These are phyloP conservation scores for Aspergillus bridgeri DNA, from an alignment of 495 filamentous ascomycete genomes.

Conservation along the genomic window DNA sequence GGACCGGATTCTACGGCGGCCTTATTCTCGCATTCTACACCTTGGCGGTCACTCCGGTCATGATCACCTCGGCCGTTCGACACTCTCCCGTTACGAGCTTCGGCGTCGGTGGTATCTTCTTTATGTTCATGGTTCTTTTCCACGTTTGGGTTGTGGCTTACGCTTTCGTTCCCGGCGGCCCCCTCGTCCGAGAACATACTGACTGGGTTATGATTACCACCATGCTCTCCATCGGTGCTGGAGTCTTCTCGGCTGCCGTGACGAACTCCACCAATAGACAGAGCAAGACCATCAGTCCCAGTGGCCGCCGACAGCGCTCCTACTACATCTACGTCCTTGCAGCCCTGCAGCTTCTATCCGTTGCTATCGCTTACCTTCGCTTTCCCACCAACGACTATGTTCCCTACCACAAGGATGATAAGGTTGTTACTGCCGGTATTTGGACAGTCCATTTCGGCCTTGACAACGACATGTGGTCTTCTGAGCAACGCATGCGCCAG, in stretches of 20 bases:
- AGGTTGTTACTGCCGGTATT: constrained; percentile 86
- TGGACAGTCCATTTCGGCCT: constrained; percentile 99
- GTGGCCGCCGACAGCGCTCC: constrained; percentile 52
- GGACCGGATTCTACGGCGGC: constrained; percentile 88
- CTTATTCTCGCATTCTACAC: constrained; percentile 73
- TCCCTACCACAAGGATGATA: constrained; percentile 84
- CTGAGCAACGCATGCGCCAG: constrained; percentile 89
- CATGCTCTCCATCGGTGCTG: constrained; percentile 81
- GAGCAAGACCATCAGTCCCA: constrained; percentile 50
- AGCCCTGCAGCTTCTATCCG: constrained; percentile 71
- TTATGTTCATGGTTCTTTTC: constrained; percentile 88
- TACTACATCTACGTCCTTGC: constrained; percentile 75
- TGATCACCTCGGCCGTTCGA: constrained; percentile 71
- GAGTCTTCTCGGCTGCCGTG: constrained; percentile 74
- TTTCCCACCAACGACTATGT: constrained; percentile 91
- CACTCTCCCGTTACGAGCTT: constrained; percentile 75
- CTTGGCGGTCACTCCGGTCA: constrained; percentile 72
- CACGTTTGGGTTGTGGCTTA: constrained; percentile 99
- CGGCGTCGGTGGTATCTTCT: constrained; percentile 81
- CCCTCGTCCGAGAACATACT: constrained; percentile 87
- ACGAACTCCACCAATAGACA: constrained; percentile 44
- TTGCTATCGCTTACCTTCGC: constrained; percentile 81
- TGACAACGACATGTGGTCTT: constrained; percentile 99
- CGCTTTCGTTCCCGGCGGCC: constrained; percentile 97
- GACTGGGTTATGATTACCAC: constrained; percentile 88